Evolutionary conservation across 2,329 filamentous ascomycete genomes (phyloP).

Genomic region (Sclerotinia borealis): DNA sequence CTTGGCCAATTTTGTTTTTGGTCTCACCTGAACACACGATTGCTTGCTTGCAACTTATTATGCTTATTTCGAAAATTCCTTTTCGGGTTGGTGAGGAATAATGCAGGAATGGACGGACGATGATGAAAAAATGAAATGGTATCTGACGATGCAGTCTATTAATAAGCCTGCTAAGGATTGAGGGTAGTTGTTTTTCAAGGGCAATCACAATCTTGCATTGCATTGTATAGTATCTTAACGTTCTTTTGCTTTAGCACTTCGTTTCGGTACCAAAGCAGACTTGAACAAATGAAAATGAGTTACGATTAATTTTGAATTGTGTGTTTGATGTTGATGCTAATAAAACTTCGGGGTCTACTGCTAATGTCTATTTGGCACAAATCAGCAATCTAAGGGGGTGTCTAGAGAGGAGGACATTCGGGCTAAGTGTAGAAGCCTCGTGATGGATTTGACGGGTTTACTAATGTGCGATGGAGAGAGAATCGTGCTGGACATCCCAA

Average conservation of each 20-base stretch:
- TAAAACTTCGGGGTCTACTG: no score
- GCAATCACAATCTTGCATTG: background rate
- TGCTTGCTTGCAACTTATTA: conserved; percentile 49
- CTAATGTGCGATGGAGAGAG: no score
- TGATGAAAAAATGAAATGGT: background rate
- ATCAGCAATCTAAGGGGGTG: no score
- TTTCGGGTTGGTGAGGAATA: background rate
- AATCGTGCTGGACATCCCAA: no score
- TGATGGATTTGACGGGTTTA: no score
- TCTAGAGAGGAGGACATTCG: no score
- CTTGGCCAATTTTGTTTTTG: conserved; percentile 6
- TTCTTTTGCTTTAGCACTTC: background rate
- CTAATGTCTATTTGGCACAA: no score
- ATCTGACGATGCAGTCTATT: background rate
- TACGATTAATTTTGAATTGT: background rate
- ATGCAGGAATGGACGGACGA: background rate
- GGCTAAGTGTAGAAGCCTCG: no score
- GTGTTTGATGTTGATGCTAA: background rate
- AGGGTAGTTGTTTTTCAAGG: background rate
- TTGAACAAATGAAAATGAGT: background rate
- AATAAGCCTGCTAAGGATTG: background rate
- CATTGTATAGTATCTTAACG: background rate
- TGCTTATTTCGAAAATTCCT: conserved; percentile 41
- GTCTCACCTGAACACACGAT: conserved; percentile 37
- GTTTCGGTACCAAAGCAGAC: background rate